These are phyloP conservation scores for Diaporthe humulicola DNA, from an alignment of 2,329 filamentous ascomycete genomes.

Conservation along the genomic window DNA sequence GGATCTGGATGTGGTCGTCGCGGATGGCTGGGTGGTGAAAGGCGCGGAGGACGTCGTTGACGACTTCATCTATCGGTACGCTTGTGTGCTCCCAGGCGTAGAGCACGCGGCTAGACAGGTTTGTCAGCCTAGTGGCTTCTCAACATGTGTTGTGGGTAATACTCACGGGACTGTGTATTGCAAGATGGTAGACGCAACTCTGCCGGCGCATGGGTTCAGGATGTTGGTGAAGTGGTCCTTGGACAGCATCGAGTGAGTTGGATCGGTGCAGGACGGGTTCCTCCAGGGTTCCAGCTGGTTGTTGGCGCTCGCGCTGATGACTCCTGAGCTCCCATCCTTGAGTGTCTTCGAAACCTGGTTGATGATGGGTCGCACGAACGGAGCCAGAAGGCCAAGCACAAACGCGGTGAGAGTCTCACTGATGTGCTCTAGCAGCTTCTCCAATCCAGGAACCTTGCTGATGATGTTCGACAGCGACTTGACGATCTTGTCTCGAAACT, in stretches of 20 bases:
- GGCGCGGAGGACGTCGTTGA: conserved; percentile 82
- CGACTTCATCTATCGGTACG: conserved; percentile 85
- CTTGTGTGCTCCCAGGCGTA: conserved; percentile 94
- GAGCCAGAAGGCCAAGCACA: conserved; percentile 89
- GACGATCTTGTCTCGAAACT: conserved; percentile 95
- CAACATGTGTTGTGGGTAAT: not conserved
- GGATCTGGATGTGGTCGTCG: conserved; percentile 81
- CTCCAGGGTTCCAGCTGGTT: conserved; percentile 86
- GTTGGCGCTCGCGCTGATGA: conserved; percentile 77
- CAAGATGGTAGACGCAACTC: conserved; percentile 80
- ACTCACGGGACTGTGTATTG: conserved; percentile 86
- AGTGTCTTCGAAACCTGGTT: conserved; percentile 85
- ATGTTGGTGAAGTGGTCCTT: conserved; percentile 89
- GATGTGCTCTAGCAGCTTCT: conserved; percentile 92
- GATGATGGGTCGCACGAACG: conserved; percentile 93
- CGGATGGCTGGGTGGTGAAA: conserved; percentile 94
- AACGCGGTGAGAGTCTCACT: conserved; percentile 94
- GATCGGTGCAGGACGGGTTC: conserved; percentile 80
- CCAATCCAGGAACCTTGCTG: conserved; percentile 91
- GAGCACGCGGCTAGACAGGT: conserved; percentile 74
- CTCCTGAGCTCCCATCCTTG: conserved; percentile 84
- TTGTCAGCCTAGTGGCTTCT: conserved; percentile 42
- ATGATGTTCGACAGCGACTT: conserved; percentile 87
- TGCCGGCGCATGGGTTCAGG: conserved; percentile 82
- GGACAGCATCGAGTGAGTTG: conserved; percentile 85